A percentile compares a stretch with the other conserved stretches of the same genome.
Evolutionary conservation across 345 rosid species (phyloP).

Genomic region (Corymbia maculata): DNA sequence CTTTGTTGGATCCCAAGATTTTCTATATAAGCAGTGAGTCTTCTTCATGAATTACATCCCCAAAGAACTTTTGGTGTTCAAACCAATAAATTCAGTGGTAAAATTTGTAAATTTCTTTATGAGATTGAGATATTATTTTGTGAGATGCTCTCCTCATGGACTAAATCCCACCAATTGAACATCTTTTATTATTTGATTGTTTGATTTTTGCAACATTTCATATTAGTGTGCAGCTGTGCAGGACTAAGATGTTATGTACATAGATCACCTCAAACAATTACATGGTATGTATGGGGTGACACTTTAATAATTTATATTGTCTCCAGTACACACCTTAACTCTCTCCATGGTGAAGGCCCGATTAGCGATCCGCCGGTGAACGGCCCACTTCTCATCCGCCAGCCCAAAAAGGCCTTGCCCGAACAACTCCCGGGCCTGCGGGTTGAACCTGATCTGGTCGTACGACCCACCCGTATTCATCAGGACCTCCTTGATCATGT

Average conservation of each 20-base stretch:
- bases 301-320: neutral
- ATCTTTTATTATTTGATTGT: no score
- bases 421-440: conserved; percentile 48
- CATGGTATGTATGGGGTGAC: neutral
- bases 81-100: neutral
- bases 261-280: neutral
- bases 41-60: neutral
- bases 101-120: no score
- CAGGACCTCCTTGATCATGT: conserved; percentile 45
- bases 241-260: neutral
- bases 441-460: conserved; percentile 27
- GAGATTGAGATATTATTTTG: neutral
- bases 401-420: conserved; percentile 63
- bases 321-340: conserved; percentile 39
- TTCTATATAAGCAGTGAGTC: neutral
- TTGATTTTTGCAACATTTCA: neutral
- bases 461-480: conserved; percentile 27
- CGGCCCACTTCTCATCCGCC: conserved; percentile 52
- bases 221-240: neutral
- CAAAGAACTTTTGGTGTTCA: neutral
- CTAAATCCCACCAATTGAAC: neutral
- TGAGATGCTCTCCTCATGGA: neutral
- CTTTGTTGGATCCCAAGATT: neutral
- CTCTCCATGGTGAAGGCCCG: conserved; percentile 57
- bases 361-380: conserved; percentile 49